Evolutionary conservation across 2,329 filamentous ascomycete genomes (phyloP).

Genomic region (Aspergillus ochraceoroseus): DNA sequence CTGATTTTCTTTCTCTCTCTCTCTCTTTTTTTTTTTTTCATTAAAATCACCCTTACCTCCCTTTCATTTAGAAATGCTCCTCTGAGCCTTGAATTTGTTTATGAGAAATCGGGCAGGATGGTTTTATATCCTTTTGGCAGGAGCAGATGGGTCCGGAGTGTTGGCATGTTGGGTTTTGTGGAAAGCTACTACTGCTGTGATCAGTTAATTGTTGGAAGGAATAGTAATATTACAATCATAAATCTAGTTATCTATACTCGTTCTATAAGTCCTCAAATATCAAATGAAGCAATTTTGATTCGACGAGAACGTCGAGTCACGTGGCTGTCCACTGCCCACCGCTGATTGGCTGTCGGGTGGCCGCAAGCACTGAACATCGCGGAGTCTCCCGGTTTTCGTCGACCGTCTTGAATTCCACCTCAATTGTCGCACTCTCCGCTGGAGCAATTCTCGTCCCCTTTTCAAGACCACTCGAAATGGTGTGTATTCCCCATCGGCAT

Average conservation of each 20-base stretch:
- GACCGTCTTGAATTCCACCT: conserved; percentile 18
- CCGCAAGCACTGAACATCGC: conserved; percentile 25
- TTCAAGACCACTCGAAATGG: conserved; percentile 29
- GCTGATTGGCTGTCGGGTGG: conserved; percentile 27
- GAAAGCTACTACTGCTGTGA: background rate
- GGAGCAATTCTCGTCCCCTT: conserved; percentile 28
- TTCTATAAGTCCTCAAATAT: background rate
- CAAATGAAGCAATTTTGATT: conserved; percentile 21
- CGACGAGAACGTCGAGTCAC: conserved; percentile 16
- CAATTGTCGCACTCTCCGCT: conserved; percentile 20
- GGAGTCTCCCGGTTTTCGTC: conserved; percentile 37
- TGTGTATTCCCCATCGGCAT: conserved; percentile 18
- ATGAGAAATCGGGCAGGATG: conserved; percentile 1
- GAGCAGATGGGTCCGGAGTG: conserved; percentile 1
- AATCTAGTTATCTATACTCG: conserved; percentile 5
- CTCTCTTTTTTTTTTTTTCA: background rate
- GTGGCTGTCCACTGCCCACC: conserved; percentile 17
- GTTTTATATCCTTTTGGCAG: background rate
- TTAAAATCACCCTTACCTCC: background rate
- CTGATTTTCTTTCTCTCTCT: background rate
- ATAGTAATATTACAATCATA: no score
- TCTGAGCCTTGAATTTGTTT: background rate
- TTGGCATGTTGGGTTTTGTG: background rate
- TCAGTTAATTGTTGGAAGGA: background rate
- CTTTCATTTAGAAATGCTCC: background rate